Conservation (phyloP, 768 basidiomycete genomes). For the Lentinus brumalis region DNA sequence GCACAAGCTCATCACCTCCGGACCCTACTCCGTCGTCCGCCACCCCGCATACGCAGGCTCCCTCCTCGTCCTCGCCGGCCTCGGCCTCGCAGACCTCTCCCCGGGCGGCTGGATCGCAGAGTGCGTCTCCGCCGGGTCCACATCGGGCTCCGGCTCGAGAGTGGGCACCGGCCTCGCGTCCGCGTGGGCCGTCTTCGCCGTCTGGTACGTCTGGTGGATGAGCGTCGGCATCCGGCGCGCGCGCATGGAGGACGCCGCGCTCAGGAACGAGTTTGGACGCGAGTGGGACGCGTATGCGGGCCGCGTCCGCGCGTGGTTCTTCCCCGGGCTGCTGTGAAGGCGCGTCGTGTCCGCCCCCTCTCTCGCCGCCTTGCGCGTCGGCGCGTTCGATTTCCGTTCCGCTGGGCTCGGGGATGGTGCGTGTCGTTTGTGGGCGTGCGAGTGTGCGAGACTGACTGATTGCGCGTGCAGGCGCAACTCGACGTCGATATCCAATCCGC, state of each 20-base stretch:
- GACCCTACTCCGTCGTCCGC: slow-evolving; percentile 39
- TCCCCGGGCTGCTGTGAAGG: slow-evolving; percentile 21
- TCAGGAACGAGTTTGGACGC: slow-evolving; percentile 18
- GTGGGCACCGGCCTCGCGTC: neutral
- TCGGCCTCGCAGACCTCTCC: slow-evolving; percentile 20
- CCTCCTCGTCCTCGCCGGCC: slow-evolving; percentile 20
- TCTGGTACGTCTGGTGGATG: slow-evolving; percentile 22
- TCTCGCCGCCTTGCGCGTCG: too few relatives aligned
- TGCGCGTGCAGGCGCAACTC: too few relatives aligned
- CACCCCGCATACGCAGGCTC: slow-evolving; percentile 37
- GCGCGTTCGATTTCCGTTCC: too few relatives aligned
- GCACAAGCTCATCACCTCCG: slow-evolving; percentile 35
- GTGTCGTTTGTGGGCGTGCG: too few relatives aligned
- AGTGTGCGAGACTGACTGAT: too few relatives aligned
- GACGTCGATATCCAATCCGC: too few relatives aligned
- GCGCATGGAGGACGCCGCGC: slow-evolving; percentile 23
- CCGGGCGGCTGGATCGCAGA: slow-evolving; percentile 24
- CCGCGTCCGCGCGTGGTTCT: slow-evolving; percentile 23
- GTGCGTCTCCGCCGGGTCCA: slow-evolving; percentile 16
- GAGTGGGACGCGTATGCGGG: slow-evolving; percentile 26
- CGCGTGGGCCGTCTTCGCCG: slow-evolving; percentile 17
- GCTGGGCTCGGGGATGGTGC: too few relatives aligned
- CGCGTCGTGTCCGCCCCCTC: neutral
- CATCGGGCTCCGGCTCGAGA: neutral
- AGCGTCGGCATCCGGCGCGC: slow-evolving; percentile 17